Percentiles rank a stretch among this genome's conserved stretches.
Conservation (phyloP, 2,329 filamentous ascomycete species). For the Setomelanomma holmii region DNA sequence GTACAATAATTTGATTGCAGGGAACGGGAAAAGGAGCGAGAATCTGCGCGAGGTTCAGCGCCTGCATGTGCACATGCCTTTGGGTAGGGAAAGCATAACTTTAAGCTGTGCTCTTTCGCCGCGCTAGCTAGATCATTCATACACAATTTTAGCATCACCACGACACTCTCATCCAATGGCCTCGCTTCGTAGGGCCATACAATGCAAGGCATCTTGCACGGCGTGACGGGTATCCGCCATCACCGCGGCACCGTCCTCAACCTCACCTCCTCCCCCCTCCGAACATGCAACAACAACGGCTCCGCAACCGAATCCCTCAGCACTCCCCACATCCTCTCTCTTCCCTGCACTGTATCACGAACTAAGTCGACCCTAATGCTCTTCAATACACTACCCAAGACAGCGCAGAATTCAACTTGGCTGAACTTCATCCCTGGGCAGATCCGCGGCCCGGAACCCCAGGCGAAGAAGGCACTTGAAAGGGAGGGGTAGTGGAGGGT, state of each 20-base stretch:
- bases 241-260: too few relatives aligned
- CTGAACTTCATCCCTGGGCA: conserved; percentile 64
- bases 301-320: conserved; percentile 13
- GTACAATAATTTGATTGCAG: conserved; percentile 9
- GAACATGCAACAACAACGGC: conserved; percentile 20
- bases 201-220: too few relatives aligned
- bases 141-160: too few relatives aligned
- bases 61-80: neutral
- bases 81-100: neutral
- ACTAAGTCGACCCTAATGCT: conserved; percentile 7
- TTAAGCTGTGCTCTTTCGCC: too few relatives aligned
- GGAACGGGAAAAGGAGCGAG: neutral
- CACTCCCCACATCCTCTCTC: conserved; percentile 7
- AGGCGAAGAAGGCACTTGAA: conserved; percentile 51
- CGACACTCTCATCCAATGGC: too few relatives aligned
- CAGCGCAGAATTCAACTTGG: conserved; percentile 62
- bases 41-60: too few relatives aligned
- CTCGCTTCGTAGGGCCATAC: too few relatives aligned
- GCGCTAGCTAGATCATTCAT: too few relatives aligned
- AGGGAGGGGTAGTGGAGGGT: neutral
- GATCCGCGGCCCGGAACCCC: conserved; percentile 57
- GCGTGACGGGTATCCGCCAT: too few relatives aligned
- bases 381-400: conserved; percentile 44
- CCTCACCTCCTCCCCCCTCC: conserved; percentile 8
- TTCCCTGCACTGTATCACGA: conserved; percentile 11